Conservation (phyloP, 345 rosid genomes). For the Noccaea caerulescens region DNA sequence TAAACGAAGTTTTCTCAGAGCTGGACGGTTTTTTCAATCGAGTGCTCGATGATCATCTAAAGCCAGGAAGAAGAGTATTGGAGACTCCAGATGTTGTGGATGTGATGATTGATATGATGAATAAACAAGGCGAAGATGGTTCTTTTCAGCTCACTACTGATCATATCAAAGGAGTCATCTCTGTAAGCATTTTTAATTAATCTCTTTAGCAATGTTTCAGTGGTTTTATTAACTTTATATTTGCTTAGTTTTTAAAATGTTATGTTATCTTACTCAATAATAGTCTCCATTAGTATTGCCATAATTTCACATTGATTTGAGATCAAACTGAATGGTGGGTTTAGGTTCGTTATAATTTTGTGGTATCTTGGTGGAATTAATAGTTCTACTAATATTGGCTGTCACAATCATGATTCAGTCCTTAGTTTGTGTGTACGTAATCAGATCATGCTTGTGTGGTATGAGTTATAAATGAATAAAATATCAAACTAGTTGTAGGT, state of each 20-base stretch:
- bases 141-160: constrained; percentile 44
- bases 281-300: not conserved
- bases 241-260: not conserved
- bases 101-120: constrained; percentile 42
- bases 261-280: not conserved
- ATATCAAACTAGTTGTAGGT: not conserved
- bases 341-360: too few species aligned
- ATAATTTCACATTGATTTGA: not conserved
- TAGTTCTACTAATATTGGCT: not conserved
- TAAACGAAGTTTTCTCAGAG: constrained; percentile 39
- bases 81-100: constrained; percentile 48
- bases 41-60: constrained; percentile 52
- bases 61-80: constrained; percentile 41
- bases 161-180: constrained; percentile 59
- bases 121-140: constrained; percentile 39
- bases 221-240: constrained; percentile 5
- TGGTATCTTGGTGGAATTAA: too few species aligned
- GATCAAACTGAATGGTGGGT: too few species aligned
- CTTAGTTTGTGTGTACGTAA: not conserved
- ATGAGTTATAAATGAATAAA: not conserved
- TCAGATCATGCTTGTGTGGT: not conserved
- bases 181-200: constrained; percentile 40
- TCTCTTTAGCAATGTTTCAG: not conserved
- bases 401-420: not conserved
- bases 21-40: constrained; percentile 43